A percentile compares a stretch with the other conserved stretches of the same genome.
Evolutionary conservation across 441 rosid species (phyloP).

Genomic region (Flueggea neowawraea): DNA sequence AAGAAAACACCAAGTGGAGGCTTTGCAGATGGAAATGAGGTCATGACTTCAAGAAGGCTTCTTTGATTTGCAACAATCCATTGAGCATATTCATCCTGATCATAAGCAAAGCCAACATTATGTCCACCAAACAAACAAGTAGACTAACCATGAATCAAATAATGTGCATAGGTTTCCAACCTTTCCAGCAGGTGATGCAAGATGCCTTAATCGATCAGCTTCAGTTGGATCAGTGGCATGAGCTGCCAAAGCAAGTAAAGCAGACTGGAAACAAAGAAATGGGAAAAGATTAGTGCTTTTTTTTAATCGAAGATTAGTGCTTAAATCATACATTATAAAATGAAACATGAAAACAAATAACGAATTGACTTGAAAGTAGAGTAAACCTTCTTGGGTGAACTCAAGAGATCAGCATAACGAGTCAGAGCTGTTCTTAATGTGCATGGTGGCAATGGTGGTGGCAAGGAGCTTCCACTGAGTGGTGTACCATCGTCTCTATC

Average conservation of each 20-base stretch:
- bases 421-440: slow-evolving; percentile 79
- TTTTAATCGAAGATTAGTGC: too few species aligned
- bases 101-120: slow-evolving; percentile 5
- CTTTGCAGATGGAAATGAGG: slow-evolving; percentile 88
- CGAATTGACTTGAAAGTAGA: slow-evolving; percentile 3
- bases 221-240: slow-evolving; percentile 90
- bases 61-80: slow-evolving; percentile 90
- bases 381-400: slow-evolving; percentile 96
- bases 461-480: slow-evolving; percentile 71
- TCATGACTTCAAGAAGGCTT: slow-evolving; percentile 96
- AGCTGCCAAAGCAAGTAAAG: slow-evolving; percentile 87
- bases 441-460: slow-evolving; percentile 81
- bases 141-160: not conserved
- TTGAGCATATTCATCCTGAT: slow-evolving; percentile 93
- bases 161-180: slow-evolving; percentile 28
- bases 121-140: not conserved
- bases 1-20: slow-evolving; percentile 97
- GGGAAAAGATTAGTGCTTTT: not conserved
- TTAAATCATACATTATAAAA: not conserved
- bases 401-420: slow-evolving; percentile 77
- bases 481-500: slow-evolving; percentile 94
- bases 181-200: slow-evolving; percentile 98
- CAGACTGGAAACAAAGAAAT: slow-evolving; percentile 50
- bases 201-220: slow-evolving; percentile 79
- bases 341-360: not conserved